A percentile compares a stretch with the other conserved stretches of the same genome.
phyloP scores from a whole-genome alignment of 1,284 basidiomycete species.

The Wolfiporia cocos region DNA sequence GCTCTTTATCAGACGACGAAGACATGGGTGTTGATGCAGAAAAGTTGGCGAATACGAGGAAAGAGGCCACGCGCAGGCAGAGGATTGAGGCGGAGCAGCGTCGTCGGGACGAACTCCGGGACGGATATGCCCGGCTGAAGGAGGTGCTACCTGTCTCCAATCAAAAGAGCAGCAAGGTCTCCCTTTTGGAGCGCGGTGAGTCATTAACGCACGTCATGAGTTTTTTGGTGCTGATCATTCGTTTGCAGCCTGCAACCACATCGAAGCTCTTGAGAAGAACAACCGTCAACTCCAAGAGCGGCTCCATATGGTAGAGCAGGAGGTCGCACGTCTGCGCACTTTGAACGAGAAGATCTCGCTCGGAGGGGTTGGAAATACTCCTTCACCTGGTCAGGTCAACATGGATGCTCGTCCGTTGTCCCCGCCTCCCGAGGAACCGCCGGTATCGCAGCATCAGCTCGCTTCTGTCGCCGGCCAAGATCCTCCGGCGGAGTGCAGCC shows the following conservation, averaged over 20 bases:
- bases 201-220: constrained; percentile 9
- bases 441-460: constrained; percentile 37
- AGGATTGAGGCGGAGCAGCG: constrained; percentile 84
- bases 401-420: constrained; percentile 53
- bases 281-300: constrained; percentile 65
- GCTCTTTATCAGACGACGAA: constrained; percentile 74
- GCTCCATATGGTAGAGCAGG: constrained; percentile 54
- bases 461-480: constrained; percentile 48
- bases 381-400: constrained; percentile 41
- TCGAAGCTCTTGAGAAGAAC: constrained; percentile 59
- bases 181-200: constrained; percentile 78
- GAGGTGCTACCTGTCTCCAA: constrained; percentile 80
- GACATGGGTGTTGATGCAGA: constrained; percentile 65
- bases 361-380: constrained; percentile 43
- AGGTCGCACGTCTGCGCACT: constrained; percentile 59
- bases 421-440: constrained; percentile 50
- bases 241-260: constrained; percentile 70
- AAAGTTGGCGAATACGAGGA: constrained; percentile 67
- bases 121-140: constrained; percentile 83
- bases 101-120: constrained; percentile 79
- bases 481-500: constrained; percentile 48
- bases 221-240: constrained; percentile 8
- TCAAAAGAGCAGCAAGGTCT: constrained; percentile 88
- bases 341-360: constrained; percentile 79
- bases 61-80: constrained; percentile 77